Percentiles rank a stretch among this genome's conserved stretches.
phyloP scores from a whole-genome alignment of 1,139 yeast genomes.

The Saccharomycopsis crataegensis region DNA sequence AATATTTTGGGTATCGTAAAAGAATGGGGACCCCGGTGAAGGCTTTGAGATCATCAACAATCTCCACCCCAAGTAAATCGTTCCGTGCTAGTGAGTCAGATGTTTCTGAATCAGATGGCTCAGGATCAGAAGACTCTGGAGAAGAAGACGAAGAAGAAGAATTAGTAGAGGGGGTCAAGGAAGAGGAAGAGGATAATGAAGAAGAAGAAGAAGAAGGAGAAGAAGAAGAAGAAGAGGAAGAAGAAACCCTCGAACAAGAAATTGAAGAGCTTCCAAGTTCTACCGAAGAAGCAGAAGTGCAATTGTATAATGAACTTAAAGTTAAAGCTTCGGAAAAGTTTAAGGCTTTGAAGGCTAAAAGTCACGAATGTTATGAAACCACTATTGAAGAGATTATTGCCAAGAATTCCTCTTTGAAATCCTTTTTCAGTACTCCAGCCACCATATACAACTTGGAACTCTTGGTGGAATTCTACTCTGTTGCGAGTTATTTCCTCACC shows the following conservation, averaged over 20 bases:
- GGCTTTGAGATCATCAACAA: not conserved
- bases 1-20: conserved; percentile 24
- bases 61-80: not conserved
- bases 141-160: conserved; percentile 19
- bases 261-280: conserved; percentile 6
- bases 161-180: conserved; percentile 6
- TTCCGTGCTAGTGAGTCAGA: conserved; percentile 3
- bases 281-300: conserved; percentile 8
- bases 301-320: not conserved
- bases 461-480: conserved; percentile 4
- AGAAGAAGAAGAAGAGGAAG: conserved; percentile 18
- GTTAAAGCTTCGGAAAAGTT: not conserved
- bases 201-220: conserved; percentile 15
- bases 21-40: conserved; percentile 20
- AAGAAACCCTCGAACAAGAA: conserved; percentile 17
- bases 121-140: conserved; percentile 16
- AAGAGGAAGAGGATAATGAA: not conserved
- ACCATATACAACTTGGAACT: conserved; percentile 9
- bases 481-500: not conserved
- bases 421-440: conserved; percentile 11
- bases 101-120: not conserved
- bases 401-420: not conserved
- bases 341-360: not conserved
- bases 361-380: not conserved
- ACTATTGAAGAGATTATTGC: not conserved